Percentiles rank a stretch among this genome's conserved stretches.
These are phyloP conservation scores for Triticum turgidum DNA, from an alignment of 176 grass and related monocot species.

Conservation along the genomic window DNA sequence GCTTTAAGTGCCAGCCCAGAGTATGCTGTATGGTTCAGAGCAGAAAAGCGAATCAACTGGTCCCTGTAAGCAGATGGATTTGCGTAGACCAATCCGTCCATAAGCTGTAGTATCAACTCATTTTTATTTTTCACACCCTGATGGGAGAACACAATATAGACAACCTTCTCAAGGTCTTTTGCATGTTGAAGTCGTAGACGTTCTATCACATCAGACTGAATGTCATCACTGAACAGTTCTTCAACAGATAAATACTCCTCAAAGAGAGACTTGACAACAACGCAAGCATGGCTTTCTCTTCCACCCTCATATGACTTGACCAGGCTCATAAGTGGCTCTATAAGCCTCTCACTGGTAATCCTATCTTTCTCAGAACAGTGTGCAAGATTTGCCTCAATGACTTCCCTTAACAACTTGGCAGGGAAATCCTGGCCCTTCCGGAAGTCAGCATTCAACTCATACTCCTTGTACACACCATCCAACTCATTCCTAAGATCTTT, in stretches of 20 bases:
- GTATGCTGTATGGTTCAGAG: conserved; percentile 90
- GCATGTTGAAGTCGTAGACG: conserved; percentile 90
- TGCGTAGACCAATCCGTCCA: conserved; percentile 95
- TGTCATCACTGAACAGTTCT: conserved; percentile 88
- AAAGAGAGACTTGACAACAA: conserved; percentile 88
- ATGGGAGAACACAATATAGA: conserved; percentile 87
- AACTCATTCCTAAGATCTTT: conserved; percentile 96
- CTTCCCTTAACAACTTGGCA: conserved; percentile 80
- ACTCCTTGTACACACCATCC: conserved; percentile 88
- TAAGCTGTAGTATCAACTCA: conserved; percentile 85
- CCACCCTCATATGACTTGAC: conserved; percentile 98
- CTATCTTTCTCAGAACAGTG: conserved; percentile 87
- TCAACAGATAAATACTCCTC: conserved; percentile 94
- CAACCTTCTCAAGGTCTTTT: conserved; percentile 90
- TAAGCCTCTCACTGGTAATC: conserved; percentile 80
- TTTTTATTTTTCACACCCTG: conserved; percentile 97
- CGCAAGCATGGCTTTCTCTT: conserved; percentile 93
- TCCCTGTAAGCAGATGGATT: conserved; percentile 95
- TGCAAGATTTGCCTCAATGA: conserved; percentile 81
- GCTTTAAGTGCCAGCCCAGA: conserved; percentile 91
- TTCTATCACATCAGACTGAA: conserved; percentile 99
- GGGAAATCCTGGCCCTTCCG: conserved; percentile 83
- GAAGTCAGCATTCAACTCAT: conserved; percentile 61
- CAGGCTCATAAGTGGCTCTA: conserved; percentile 83
- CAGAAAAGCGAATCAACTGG: conserved; percentile 90